Conservation (phyloP, 148 eudicot genomes). For the Arbutus unedo region DNA sequence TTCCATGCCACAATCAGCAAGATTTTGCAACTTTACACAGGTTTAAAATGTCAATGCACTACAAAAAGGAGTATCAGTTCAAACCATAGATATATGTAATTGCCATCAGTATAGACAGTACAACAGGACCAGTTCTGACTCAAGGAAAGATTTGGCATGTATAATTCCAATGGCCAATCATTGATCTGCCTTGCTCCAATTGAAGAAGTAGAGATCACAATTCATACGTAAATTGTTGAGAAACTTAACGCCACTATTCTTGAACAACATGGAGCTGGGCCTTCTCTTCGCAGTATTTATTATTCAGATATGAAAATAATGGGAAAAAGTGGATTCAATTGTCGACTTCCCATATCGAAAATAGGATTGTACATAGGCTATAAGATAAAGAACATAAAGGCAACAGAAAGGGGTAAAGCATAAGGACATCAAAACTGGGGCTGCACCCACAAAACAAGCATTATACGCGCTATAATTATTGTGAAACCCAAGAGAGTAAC, state of each 20-base stretch:
- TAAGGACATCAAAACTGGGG: background rate
- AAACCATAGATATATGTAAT: background rate
- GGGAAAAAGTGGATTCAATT: no score
- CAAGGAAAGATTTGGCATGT: background rate
- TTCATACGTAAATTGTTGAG: background rate
- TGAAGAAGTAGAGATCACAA: background rate
- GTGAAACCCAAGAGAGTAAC: background rate
- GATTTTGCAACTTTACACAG: background rate
- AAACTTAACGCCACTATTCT: no score
- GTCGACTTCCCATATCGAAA: no score
- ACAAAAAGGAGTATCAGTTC: background rate
- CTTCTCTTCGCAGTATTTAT: no score
- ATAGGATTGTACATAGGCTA: no score
- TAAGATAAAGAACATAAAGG: no score
- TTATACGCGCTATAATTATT: background rate
- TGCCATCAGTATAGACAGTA: background rate
- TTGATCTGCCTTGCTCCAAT: background rate
- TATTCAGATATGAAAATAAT: no score
- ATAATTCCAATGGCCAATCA: background rate
- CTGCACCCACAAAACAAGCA: background rate
- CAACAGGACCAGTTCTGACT: background rate
- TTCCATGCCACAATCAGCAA: background rate
- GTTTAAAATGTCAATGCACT: background rate
- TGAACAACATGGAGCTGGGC: no score
- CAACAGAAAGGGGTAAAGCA: background rate